phyloP scores from a whole-genome alignment of 805 yeast species.

The Wickerhamiella domercqiae region DNA sequence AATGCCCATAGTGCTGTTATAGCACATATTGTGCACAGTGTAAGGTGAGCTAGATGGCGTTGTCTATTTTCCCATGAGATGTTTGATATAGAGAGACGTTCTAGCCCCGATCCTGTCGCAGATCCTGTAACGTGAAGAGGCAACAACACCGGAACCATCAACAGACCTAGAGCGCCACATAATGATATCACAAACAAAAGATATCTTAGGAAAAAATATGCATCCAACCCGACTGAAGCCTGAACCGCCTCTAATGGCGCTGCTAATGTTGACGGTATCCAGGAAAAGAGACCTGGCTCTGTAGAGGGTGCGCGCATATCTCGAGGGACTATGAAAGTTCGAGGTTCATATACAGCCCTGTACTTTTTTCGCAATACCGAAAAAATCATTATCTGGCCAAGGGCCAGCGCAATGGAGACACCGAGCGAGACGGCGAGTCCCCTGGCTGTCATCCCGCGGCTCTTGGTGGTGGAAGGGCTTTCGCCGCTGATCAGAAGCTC shows the following conservation, averaged over 20 bases:
- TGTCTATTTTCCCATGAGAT: conserved; percentile 37
- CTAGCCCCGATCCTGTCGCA: conserved; percentile 27
- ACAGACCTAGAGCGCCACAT: conserved; percentile 36
- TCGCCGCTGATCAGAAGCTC: conserved; percentile 13
- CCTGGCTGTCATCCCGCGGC: conserved; percentile 12
- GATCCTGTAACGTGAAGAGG: conserved; percentile 45
- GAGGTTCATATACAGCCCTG: conserved; percentile 38
- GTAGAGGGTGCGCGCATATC: conserved; percentile 22
- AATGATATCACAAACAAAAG: conserved; percentile 36
- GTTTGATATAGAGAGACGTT: conserved; percentile 55
- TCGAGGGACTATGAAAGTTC: conserved; percentile 32
- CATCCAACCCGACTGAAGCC: conserved; percentile 46
- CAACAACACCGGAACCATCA: conserved; percentile 43
- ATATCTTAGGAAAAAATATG: conserved; percentile 57
- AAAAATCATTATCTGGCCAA: conserved; percentile 32
- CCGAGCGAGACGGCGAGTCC: conserved; percentile 28
- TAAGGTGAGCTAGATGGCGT: conserved; percentile 46
- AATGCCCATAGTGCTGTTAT: conserved; percentile 42
- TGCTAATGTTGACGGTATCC: conserved; percentile 36
- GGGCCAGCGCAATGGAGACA: conserved; percentile 30
- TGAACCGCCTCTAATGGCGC: conserved; percentile 31
- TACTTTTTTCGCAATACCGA: conserved; percentile 24
- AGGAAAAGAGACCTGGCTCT: conserved; percentile 32
- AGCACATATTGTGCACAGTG: conserved; percentile 40
- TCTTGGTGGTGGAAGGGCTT: conserved; percentile 5